Base-by-base conservation (phyloP, 1,284 basidiomycete genomes). In the Porodaedalea pini region DNA sequence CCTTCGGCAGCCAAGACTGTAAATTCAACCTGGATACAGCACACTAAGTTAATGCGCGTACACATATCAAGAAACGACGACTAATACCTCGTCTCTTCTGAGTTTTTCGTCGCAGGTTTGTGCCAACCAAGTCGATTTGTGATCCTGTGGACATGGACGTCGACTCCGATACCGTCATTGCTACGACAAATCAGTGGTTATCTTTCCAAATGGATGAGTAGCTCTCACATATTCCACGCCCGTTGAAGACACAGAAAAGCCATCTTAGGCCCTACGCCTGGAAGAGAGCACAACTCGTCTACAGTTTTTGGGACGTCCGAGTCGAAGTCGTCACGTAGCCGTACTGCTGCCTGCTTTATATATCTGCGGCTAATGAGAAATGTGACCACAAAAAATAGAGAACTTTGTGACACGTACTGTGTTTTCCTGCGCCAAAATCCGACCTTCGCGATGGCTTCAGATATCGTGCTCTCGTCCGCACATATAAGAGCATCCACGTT, bases 51-150 rank as follows among this genome's bases (percentile, higher is more conserved):
- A n/a, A 11, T 41, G 13, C 4, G 27, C 15, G 6, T 21, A 21
- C 40, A 47, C 3, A 17, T 37, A 23, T 5, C 7, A 48, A 36
- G 10, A 2, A 49, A n/a, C 52, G 34, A 37, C 23, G 37, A 39
- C 41, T 29, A 67, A 31, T 57, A 87, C 88, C 92, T 76, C 0
- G 96, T 98, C 66, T 91, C 83, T 69, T 98, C 95, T 0, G 96
- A 90, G 1, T 78, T 89, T 64, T 87, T 92, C 0, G 94, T 96
- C 3, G 83, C 82, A 2, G 81, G 83, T 54, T 83, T 82, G 70
- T 97, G 93, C 96, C 96, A 98, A 21, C 90, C 86, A 0, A 98
- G 73, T 17, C 94, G 79, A 65, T 98, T 96, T 11, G 94, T 93
- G 57, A 98, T 95, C 0, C 96, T 78, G 65, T 98, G 94, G 0